Percentiles rank a stretch among this genome's conserved stretches.
Conservation (phyloP, 2,329 filamentous ascomycete genomes). For the Tolypocladium tropicale region DNA sequence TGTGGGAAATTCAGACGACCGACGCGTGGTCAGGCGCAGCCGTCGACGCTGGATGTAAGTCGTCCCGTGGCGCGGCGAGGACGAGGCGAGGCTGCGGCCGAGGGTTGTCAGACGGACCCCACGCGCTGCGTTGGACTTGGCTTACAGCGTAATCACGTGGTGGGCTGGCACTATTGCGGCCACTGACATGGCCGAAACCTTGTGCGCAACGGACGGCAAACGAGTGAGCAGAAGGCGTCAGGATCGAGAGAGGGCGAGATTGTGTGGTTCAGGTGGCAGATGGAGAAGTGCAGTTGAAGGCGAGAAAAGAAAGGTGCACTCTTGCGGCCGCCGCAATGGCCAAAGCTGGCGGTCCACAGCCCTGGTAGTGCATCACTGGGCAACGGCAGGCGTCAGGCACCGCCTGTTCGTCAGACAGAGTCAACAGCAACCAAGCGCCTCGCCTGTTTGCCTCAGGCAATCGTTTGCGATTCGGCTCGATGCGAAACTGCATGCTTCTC, state of each 20-base stretch:
- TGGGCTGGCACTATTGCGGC: background rate
- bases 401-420: too few species aligned
- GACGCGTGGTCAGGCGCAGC: slow-evolving; percentile 16
- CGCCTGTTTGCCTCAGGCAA: too few species aligned
- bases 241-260: background rate
- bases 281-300: background rate
- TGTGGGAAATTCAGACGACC: slow-evolving; percentile 6
- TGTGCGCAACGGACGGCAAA: background rate
- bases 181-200: background rate
- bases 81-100: slow-evolving; percentile 6
- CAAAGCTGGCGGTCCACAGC: too few species aligned
- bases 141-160: slow-evolving; percentile 7
- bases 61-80: slow-evolving; percentile 14
- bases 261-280: too few species aligned
- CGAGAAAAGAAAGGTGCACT: background rate
- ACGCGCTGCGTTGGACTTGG: background rate
- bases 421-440: too few species aligned
- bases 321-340: too few species aligned
- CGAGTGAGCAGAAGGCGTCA: background rate
- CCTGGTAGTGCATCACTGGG: too few species aligned
- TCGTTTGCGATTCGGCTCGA: too few species aligned
- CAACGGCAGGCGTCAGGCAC: too few species aligned
- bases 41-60: slow-evolving; percentile 21
- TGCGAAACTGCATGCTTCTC: too few species aligned
- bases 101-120: background rate